Conservation (phyloP, 768 basidiomycete species). For the Dioszegia crocea region DNA sequence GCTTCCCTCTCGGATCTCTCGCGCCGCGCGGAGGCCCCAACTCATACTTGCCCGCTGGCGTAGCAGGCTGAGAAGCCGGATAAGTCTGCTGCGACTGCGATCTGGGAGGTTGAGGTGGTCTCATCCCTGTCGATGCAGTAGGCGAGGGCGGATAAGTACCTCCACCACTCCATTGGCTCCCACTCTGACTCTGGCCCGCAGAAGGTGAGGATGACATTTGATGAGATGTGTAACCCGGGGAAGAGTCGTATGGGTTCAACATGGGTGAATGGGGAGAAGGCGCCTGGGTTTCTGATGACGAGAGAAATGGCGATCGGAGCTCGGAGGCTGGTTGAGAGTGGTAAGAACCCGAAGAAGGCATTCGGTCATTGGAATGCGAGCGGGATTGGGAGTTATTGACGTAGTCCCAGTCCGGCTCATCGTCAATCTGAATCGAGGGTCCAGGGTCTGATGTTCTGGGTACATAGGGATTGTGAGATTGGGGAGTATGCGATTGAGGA, state of each 20-base stretch:
- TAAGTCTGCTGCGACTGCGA: constrained; percentile 25
- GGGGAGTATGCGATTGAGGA: constrained; percentile 2
- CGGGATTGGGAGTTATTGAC: too few relatives aligned
- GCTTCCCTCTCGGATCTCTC: constrained; percentile 15
- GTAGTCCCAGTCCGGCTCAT: constrained; percentile 1
- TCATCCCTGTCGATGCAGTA: constrained; percentile 5
- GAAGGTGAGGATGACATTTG: background rate
- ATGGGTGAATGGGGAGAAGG: constrained; percentile 26
- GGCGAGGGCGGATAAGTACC: background rate
- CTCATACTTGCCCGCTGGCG: constrained; percentile 32
- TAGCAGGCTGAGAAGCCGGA: constrained; percentile 36
- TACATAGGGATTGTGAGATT: constrained; percentile 31
- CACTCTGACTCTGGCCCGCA: too few relatives aligned
- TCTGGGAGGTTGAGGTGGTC: background rate
- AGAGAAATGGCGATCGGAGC: constrained; percentile 29
- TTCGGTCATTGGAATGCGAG: constrained; percentile 14
- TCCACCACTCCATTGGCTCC: constrained; percentile 1
- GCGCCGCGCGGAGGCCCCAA: constrained; percentile 20
- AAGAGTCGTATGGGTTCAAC: constrained; percentile 30
- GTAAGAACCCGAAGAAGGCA: constrained; percentile 30
- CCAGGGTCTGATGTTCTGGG: constrained; percentile 37
- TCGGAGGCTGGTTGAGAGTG: constrained; percentile 23
- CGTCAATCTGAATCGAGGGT: constrained; percentile 24
- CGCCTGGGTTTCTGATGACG: background rate
- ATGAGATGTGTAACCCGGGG: constrained; percentile 8